A percentile compares a stretch with the other conserved stretches of the same genome.
Conservation (phyloP, 345 rosid genomes). For the Eucalyptus pauciflora region DNA sequence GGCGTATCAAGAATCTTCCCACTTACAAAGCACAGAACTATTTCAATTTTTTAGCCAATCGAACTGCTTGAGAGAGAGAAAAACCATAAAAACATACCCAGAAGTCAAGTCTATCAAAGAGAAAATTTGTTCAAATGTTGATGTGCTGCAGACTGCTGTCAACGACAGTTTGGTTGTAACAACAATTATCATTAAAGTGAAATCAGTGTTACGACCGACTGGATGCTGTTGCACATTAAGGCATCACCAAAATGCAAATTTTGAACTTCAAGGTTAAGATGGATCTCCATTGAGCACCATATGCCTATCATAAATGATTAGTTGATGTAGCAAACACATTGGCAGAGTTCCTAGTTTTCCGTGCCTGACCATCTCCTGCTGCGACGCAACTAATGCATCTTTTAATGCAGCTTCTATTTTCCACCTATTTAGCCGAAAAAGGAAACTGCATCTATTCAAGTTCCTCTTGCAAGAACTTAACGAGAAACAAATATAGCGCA, state of each 20-base stretch:
- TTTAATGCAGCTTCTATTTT: not conserved
- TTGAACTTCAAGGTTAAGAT: not conserved
- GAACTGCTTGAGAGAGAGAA: not conserved
- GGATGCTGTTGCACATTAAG: not conserved
- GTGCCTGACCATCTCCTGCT: not conserved
- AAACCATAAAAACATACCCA: not conserved
- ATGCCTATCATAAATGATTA: not conserved
- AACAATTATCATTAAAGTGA: not conserved
- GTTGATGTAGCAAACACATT: not conserved
- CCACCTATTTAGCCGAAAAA: not conserved
- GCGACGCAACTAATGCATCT: not conserved
- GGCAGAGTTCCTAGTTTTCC: not conserved
- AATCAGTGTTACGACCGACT: not conserved
- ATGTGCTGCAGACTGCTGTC: not conserved
- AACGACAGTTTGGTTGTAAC: not conserved
- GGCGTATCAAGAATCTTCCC: not conserved
- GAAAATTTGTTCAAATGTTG: not conserved
- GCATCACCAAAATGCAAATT: not conserved
- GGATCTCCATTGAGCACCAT: not conserved
- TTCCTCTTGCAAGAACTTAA: not conserved
- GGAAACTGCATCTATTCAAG: not conserved
- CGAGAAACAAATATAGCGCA: not conserved
- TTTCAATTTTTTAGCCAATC: not conserved
- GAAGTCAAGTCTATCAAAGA: not conserved
- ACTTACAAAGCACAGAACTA: not conserved